Percentiles rank a stretch among this genome's conserved stretches.
phyloP scores from a whole-genome alignment of 2,329 filamentous ascomycete species.

The Diplodia intermedia region DNA sequence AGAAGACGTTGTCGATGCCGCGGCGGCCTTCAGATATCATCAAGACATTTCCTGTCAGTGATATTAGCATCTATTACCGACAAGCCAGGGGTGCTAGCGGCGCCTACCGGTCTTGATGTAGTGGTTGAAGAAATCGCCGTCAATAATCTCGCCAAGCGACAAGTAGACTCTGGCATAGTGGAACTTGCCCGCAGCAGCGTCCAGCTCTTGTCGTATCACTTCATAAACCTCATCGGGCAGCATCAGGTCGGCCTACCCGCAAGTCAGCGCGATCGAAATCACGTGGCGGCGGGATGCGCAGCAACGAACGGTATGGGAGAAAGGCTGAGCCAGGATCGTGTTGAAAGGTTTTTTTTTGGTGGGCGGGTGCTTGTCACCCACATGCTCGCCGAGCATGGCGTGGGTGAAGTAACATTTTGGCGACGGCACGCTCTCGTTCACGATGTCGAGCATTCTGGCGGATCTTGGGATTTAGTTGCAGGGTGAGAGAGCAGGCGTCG shows the following conservation, averaged over 20 bases:
- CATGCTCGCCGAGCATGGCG: constrained; percentile 68
- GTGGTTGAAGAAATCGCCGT: constrained; percentile 78
- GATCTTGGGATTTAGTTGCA: neutral
- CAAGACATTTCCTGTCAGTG: constrained; percentile 69
- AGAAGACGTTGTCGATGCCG: constrained; percentile 75
- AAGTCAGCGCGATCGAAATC: neutral
- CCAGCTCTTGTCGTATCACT: constrained; percentile 61
- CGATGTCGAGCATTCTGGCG: constrained; percentile 45
- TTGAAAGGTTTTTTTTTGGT: constrained; percentile 79
- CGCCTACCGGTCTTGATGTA: constrained; percentile 78
- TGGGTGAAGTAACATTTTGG: constrained; percentile 79
- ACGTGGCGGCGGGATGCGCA: constrained; percentile 6
- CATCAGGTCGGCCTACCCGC: constrained; percentile 63
- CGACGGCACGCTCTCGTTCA: constrained; percentile 44
- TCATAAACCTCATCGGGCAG: constrained; percentile 70
- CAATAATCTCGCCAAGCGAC: constrained; percentile 73
- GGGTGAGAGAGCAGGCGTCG: neutral
- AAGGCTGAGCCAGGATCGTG: constrained; percentile 68
- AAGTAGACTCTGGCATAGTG: constrained; percentile 74
- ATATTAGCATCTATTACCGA: neutral
- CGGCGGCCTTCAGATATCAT: constrained; percentile 83
- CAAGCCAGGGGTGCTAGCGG: too few relatives aligned
- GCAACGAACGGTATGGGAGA: constrained; percentile 68
- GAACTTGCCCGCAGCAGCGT: constrained; percentile 46
- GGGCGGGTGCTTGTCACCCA: constrained; percentile 74